Evolutionary conservation across 1,284 basidiomycete genomes (phyloP).

Genomic region (Leccinum olivaceoglutinosum): DNA sequence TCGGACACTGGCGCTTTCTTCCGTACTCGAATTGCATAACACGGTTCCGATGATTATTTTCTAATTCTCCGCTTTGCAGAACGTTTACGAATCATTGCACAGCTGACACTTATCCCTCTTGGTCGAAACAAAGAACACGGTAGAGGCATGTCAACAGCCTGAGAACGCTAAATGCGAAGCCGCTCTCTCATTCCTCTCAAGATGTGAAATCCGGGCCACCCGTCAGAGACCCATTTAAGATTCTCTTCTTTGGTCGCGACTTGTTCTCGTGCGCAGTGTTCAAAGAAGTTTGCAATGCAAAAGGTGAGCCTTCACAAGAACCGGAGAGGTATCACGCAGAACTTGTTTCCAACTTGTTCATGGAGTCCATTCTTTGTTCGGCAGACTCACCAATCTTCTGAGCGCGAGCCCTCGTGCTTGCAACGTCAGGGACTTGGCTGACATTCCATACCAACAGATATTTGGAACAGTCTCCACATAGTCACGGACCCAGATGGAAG

Average conservation of each 20-base stretch:
- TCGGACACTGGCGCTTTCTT: no score
- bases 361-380: neutral
- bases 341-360: neutral
- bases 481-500: slow-evolving; percentile 46
- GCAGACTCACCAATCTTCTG: neutral
- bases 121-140: neutral
- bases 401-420: neutral
- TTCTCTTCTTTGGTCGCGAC: slow-evolving; percentile 55
- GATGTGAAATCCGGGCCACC: neutral
- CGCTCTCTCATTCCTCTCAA: neutral
- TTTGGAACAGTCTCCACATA: slow-evolving; percentile 27
- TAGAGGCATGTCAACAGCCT: neutral
- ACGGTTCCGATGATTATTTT: no score
- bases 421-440: slow-evolving; percentile 3
- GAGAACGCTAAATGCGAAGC: neutral
- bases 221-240: slow-evolving; percentile 31
- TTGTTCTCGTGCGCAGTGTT: slow-evolving; percentile 51
- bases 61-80: no score
- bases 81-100: no score
- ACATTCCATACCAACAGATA: slow-evolving; percentile 17
- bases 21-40: no score
- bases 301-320: slow-evolving; percentile 28
- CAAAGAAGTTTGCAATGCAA: slow-evolving; percentile 33
- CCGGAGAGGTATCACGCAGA: neutral
- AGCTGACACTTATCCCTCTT: neutral